Evolutionary conservation across 2,329 filamentous ascomycete genomes (phyloP).

Genomic region (Xenosphaeropsis pyriputrescens): DNA sequence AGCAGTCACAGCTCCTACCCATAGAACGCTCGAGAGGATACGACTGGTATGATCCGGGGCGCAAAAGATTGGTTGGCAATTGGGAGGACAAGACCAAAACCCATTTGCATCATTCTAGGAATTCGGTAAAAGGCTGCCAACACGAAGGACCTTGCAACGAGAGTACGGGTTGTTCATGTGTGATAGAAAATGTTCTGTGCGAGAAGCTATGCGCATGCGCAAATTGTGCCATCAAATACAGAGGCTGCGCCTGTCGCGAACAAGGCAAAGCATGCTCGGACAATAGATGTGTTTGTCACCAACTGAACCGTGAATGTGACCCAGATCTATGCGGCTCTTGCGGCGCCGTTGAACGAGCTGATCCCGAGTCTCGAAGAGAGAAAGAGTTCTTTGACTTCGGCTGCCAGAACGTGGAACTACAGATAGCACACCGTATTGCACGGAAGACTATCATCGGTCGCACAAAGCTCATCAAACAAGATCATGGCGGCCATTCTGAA

Average conservation of each 20-base stretch:
- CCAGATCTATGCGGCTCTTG: slow-evolving; percentile 59
- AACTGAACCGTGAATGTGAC: slow-evolving; percentile 68
- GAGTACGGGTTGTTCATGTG: slow-evolving; percentile 45
- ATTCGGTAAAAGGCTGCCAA: slow-evolving; percentile 26
- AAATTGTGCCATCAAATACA: slow-evolving; percentile 30
- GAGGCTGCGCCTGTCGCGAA: slow-evolving; percentile 48
- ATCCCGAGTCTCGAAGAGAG: slow-evolving; percentile 47
- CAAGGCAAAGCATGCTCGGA: slow-evolving; percentile 42
- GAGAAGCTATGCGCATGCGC: slow-evolving; percentile 59
- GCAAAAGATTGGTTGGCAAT: slow-evolving; percentile 8
- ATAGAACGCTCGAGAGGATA: neutral
- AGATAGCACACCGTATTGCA: no score
- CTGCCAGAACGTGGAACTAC: no score
- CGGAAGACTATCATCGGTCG: no score
- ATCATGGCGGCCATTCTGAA: no score
- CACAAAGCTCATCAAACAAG: no score
- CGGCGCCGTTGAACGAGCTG: slow-evolving; percentile 52
- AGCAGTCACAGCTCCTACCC: neutral
- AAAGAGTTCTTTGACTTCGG: no score
- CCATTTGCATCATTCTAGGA: slow-evolving; percentile 16
- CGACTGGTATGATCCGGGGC: slow-evolving; percentile 16
- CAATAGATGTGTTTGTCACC: slow-evolving; percentile 55
- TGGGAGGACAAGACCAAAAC: slow-evolving; percentile 11
- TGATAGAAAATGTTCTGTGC: slow-evolving; percentile 45
- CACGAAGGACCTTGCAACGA: slow-evolving; percentile 52